Conservation (phyloP, 2,329 filamentous ascomycete genomes). For the Pseudogymnoascus destructans region DNA sequence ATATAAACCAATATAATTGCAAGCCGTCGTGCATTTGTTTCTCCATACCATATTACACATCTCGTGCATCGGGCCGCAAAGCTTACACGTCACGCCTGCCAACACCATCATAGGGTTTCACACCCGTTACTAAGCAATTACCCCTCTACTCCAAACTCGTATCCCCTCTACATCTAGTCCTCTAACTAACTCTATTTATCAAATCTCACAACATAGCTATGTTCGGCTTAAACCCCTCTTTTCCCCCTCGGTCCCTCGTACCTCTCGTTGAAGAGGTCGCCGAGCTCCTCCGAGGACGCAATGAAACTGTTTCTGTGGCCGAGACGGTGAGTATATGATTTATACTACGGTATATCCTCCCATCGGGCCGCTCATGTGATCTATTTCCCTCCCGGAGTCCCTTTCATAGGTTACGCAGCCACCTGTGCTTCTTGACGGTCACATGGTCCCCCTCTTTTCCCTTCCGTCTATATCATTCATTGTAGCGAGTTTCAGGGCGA, state of each 20-base stretch:
- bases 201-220: not conserved
- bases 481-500: not conserved
- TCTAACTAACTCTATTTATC: not conserved
- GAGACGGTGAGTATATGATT: slow-evolving; percentile 37
- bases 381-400: not conserved
- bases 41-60: not conserved
- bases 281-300: slow-evolving; percentile 38
- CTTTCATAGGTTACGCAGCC: not conserved
- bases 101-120: slow-evolving; percentile 1
- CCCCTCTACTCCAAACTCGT: not conserved
- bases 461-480: not conserved
- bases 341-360: slow-evolving; percentile 1
- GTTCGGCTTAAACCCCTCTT: not conserved
- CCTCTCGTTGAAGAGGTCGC: slow-evolving; percentile 33
- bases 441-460: not conserved
- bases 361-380: not conserved
- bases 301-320: slow-evolving; percentile 46
- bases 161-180: not conserved
- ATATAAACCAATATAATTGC: slow-evolving; percentile 1
- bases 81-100: not conserved
- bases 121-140: not conserved
- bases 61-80: slow-evolving; percentile 5
- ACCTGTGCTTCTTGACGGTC: not conserved
- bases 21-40: not conserved
- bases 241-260: not conserved